phyloP scores from a whole-genome alignment of 225 moss, liverwort and hornwort species.

The Anthoceros angustus region DNA sequence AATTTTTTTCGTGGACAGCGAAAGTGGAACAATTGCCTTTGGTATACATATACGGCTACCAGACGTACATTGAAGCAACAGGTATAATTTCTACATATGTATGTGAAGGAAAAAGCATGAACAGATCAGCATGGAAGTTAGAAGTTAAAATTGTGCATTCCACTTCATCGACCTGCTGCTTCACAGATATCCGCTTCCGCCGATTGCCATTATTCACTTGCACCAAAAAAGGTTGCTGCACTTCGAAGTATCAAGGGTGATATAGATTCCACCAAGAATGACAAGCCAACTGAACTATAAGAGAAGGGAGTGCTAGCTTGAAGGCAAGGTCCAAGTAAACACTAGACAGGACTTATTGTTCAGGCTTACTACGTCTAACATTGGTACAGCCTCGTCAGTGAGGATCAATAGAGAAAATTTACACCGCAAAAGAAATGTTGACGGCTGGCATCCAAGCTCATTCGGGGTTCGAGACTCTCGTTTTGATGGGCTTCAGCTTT shows the following conservation, averaged over 20 bases:
- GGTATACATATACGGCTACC: too few relatives aligned
- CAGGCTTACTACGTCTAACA: background rate
- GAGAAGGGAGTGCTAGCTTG: background rate
- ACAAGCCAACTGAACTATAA: background rate
- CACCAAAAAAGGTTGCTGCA: background rate
- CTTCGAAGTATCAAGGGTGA: background rate
- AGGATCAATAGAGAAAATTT: constrained; percentile 5
- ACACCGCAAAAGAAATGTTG: background rate
- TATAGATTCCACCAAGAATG: background rate
- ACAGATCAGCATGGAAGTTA: too few relatives aligned
- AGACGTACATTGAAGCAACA: too few relatives aligned
- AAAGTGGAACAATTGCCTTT: too few relatives aligned
- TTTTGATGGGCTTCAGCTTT: constrained; percentile 95
- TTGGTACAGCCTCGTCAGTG: background rate
- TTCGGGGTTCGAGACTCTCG: constrained; percentile 42
- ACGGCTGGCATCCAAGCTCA: constrained; percentile 11
- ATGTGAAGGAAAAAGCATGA: too few relatives aligned
- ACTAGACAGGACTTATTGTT: background rate
- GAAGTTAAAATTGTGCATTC: too few relatives aligned
- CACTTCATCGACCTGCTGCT: too few relatives aligned
- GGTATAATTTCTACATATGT: too few relatives aligned
- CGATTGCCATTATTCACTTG: too few relatives aligned
- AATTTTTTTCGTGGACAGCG: too few relatives aligned
- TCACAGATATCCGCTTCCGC: too few relatives aligned
- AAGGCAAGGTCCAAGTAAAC: background rate